Evolutionary conservation across 176 grass and related monocot genomes (phyloP).

Genomic region (Bolboschoenus planiculmis): DNA sequence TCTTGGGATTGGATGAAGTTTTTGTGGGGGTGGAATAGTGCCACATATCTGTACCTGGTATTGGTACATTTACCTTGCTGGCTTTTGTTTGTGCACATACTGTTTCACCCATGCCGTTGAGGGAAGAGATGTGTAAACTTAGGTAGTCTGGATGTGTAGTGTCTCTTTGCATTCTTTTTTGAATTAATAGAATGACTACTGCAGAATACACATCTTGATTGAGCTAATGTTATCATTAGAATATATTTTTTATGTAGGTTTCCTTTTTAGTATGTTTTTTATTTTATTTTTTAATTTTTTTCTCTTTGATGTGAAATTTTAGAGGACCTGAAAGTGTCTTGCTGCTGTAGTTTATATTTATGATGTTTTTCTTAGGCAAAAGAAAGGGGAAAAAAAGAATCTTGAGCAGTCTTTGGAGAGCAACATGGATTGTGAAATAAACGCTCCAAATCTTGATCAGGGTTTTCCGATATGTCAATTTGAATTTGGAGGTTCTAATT

Average conservation of each 20-base stretch:
- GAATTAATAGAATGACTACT: neutral
- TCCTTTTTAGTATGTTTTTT: neutral
- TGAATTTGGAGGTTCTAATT: neutral
- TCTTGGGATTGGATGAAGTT: constrained; percentile 80
- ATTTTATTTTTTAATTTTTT: neutral
- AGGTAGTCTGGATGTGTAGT: neutral
- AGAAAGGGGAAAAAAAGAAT: neutral
- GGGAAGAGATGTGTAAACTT: neutral
- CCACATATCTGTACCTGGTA: constrained; percentile 69
- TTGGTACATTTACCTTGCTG: constrained; percentile 86
- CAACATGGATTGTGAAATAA: neutral
- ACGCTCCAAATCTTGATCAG: neutral
- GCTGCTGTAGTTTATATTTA: neutral
- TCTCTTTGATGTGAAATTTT: neutral
- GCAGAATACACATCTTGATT: neutral
- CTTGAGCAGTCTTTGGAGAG: neutral
- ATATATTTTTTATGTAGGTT: neutral
- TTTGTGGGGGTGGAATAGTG: constrained; percentile 89
- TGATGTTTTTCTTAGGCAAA: neutral
- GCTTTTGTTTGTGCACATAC: constrained; percentile 64
- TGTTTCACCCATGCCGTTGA: constrained; percentile 56
- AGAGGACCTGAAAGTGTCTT: too few relatives aligned
- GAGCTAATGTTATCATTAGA: neutral
- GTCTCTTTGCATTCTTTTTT: neutral
- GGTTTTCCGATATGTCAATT: too few relatives aligned